Base-by-base conservation (phyloP, 768 basidiomycete genomes). In the Termitomyces sp. region DNA sequence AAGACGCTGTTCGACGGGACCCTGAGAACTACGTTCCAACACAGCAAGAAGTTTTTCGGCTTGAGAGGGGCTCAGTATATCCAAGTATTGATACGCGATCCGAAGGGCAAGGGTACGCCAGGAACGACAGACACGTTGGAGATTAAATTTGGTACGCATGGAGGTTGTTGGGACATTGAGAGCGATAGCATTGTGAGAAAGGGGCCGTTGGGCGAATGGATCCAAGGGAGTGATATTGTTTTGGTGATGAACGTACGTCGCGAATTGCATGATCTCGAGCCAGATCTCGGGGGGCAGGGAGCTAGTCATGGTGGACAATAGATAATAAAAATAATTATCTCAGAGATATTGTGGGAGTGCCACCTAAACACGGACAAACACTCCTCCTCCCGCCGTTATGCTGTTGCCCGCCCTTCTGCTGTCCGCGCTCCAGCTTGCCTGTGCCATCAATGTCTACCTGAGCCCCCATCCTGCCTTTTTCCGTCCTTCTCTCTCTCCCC, bases 371-470 rank as follows among this genome's bases (percentile, higher is more conserved):
- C 50, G 39, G 22, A 61, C 70, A 76, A 74, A 72, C 48, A 73
- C 51, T 65, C 63, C 63, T 65, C 56, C 61, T 56, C 56, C 65
- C 44, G 55, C 58, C 57, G 63, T 58, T 51, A 74, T 77, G 73
- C 54, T 71, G 36, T 63, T 70, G 18, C 51, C 71, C 32, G 58
- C 52, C 60, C 58, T 75, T 48, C 55, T 80, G 40, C 66, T 81
- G 36, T 73, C 72, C 24, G 67, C 67, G 35, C 58, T 78, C 11
- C 75, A 73, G 33, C 67, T 83, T 32, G 76, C 79, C 39, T 74
- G 73, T 62, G 87, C 88, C 22, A 76, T 87, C 9, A 73, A 82
- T 49, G 81, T 91, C 33, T 91, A 86, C 69, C 76, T 91, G 18
- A 79, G 79, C 58, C 86, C 90, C 1, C 67, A 73, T 5, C 63